phyloP scores from a whole-genome alignment of 2,329 filamentous ascomycete species.

The Orbilia quercus region DNA sequence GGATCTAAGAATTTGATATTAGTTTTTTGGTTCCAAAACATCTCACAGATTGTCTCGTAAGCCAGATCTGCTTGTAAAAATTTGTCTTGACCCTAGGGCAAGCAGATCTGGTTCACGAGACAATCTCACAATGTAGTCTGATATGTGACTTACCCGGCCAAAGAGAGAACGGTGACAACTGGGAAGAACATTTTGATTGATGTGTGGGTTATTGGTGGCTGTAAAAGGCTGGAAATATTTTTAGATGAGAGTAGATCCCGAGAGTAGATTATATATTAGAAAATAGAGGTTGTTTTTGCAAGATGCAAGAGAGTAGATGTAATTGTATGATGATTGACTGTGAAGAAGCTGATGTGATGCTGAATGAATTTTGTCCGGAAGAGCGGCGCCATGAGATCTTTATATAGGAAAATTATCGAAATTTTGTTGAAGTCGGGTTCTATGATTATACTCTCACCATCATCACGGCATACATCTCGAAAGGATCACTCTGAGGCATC shows the following conservation, averaged over 20 bases:
- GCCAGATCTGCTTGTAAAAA: no score
- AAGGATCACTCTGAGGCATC: background rate
- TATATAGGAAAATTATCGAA: constrained; percentile 34
- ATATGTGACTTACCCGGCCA: constrained; percentile 41
- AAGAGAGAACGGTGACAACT: constrained; percentile 46
- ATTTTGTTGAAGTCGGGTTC: background rate
- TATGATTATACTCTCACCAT: background rate
- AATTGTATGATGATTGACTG: background rate
- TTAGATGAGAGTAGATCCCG: constrained; percentile 7
- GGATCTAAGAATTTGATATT: constrained; percentile 21
- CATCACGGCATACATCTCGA: background rate
- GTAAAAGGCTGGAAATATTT: background rate
- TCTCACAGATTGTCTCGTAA: no score
- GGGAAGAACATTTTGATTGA: constrained; percentile 47
- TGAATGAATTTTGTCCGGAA: constrained; percentile 21
- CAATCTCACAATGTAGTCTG: background rate
- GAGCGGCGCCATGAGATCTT: constrained; percentile 2
- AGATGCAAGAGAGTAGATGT: constrained; percentile 25
- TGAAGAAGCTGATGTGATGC: constrained; percentile 27
- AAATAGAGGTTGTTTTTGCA: constrained; percentile 20
- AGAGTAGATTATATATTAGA: background rate
- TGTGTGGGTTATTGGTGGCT: background rate
- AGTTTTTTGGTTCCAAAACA: background rate
- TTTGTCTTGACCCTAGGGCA: no score
- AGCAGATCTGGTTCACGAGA: no score